A percentile compares a stretch with the other conserved stretches of the same genome.
phyloP scores from a whole-genome alignment of 495 filamentous ascomycete genomes.

The Oidiodendron maius region DNA sequence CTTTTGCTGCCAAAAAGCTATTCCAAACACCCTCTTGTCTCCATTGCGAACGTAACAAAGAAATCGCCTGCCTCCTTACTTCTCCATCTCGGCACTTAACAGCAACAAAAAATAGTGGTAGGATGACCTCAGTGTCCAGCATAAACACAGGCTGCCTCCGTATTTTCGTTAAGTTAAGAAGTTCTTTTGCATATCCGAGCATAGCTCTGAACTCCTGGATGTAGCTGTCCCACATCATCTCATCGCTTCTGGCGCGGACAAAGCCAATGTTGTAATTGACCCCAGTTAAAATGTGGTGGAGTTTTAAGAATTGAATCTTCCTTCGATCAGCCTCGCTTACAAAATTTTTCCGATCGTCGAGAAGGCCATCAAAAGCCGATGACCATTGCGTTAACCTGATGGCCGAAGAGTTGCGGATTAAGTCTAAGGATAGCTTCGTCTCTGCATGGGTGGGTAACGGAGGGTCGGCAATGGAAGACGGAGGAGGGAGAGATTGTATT shows the following conservation, averaged over 20 bases:
- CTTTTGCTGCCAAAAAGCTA: neutral
- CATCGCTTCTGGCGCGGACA: neutral
- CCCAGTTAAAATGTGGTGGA: neutral
- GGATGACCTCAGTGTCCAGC: neutral
- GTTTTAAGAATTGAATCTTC: neutral
- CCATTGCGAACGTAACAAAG: neutral
- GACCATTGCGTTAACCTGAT: neutral
- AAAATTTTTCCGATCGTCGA: neutral
- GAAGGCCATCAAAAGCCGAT: neutral
- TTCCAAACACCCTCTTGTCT: conserved; percentile 3
- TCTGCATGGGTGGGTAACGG: neutral
- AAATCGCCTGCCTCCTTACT: neutral
- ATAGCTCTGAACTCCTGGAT: neutral
- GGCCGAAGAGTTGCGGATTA: neutral
- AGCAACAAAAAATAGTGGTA: neutral
- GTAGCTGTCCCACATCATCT: conserved; percentile 1
- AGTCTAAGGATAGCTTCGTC: neutral
- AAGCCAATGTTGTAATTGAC: neutral
- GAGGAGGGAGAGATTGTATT: neutral
- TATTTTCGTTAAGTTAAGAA: neutral
- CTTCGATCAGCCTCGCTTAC: neutral
- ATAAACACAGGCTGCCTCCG: neutral
- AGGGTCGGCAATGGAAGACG: neutral
- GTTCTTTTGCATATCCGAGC: neutral
- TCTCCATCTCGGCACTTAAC: neutral